These are phyloP conservation scores for Podaxis sp. DNA, from an alignment of 768 basidiomycete species.

Conservation along the genomic window DNA sequence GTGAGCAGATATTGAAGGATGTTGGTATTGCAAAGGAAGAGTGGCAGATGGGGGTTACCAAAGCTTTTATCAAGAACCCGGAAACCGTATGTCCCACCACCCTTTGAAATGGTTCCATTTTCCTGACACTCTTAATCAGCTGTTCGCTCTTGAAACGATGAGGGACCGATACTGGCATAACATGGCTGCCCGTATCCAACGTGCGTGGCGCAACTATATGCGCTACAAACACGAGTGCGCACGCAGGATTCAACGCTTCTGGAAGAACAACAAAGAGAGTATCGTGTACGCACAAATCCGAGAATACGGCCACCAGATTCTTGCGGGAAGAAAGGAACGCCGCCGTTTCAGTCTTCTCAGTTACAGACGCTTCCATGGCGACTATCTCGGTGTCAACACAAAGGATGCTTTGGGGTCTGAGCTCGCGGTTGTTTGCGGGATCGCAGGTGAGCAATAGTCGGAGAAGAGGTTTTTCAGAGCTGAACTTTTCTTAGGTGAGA, in stretches of 20 bases:
- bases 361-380: conserved; percentile 93
- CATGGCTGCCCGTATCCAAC: conserved; percentile 96
- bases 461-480: neutral
- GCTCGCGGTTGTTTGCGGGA: conserved; percentile 66
- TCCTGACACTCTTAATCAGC: conserved; percentile 42
- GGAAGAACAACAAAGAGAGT: conserved; percentile 97
- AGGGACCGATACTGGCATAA: conserved; percentile 99
- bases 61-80: conserved; percentile 99
- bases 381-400: conserved; percentile 91
- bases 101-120: neutral
- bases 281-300: conserved; percentile 86
- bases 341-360: conserved; percentile 91
- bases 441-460: conserved; percentile 56
- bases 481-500: conserved; percentile 53
- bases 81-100: conserved; percentile 69
- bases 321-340: conserved; percentile 91
- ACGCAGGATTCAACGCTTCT: conserved; percentile 93
- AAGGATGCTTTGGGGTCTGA: conserved; percentile 76
- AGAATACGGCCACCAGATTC: conserved; percentile 93
- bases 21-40: conserved; percentile 96
- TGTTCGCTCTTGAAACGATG: conserved; percentile 98
- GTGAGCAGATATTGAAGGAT: conserved; percentile 89
- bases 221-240: conserved; percentile 96
- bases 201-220: conserved; percentile 94
- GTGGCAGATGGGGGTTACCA: conserved; percentile 99